Evolutionary conservation across 2,329 filamentous ascomycete genomes (phyloP).

Genomic region (Calonectria pteridis): DNA sequence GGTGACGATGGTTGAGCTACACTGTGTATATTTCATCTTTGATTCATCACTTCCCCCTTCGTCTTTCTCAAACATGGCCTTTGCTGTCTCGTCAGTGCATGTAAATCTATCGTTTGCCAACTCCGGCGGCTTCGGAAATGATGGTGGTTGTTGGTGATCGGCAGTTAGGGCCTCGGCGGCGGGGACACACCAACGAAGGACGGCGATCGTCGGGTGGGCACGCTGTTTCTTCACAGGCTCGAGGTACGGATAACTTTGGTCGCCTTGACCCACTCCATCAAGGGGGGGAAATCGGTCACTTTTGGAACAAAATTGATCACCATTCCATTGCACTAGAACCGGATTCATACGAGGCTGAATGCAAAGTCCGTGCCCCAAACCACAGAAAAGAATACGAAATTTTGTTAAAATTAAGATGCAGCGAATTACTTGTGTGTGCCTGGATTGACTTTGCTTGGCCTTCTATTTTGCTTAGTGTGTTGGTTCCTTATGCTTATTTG

Average conservation of each 20-base stretch:
- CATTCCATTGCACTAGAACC: neutral
- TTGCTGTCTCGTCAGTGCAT: slow-evolving; percentile 19
- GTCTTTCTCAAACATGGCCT: neutral
- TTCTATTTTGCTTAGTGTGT: neutral
- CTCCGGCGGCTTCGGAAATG: neutral
- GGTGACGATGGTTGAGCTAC: no score
- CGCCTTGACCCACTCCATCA: neutral
- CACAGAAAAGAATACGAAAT: neutral
- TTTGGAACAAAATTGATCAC: neutral
- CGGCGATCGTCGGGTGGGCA: slow-evolving; percentile 17
- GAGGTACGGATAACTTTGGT: neutral
- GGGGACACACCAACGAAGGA: slow-evolving; percentile 10
- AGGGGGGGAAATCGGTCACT: neutral
- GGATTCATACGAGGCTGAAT: neutral
- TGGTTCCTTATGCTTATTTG: neutral
- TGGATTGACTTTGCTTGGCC: neutral
- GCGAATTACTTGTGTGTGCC: neutral
- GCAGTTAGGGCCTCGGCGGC: slow-evolving; percentile 16
- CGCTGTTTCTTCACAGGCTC: neutral
- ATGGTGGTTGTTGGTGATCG: slow-evolving; percentile 16
- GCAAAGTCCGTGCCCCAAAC: neutral
- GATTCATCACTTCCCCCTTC: neutral
- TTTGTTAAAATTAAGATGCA: neutral
- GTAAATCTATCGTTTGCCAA: neutral
- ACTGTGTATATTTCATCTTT: neutral